Evolutionary conservation across 257 asterid genomes (phyloP).

Genomic region (Paulownia fortunei): DNA sequence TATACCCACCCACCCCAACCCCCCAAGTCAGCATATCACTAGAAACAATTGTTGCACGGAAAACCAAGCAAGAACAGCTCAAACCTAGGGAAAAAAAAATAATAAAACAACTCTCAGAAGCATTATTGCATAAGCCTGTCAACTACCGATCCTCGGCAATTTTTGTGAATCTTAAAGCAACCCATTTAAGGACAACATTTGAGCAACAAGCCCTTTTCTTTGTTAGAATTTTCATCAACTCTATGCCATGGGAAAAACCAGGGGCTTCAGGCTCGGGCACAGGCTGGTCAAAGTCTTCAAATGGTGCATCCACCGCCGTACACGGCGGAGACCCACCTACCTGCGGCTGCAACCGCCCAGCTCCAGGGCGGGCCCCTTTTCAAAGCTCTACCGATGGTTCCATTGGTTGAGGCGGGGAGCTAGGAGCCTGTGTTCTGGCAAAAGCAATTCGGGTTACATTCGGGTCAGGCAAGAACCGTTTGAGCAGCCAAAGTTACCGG

Average conservation of each 20-base stretch:
- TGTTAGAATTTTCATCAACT: background rate
- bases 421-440: slow-evolving; percentile 29
- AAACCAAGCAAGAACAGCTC: slow-evolving; percentile 7
- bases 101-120: background rate
- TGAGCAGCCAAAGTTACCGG: slow-evolving; percentile 22
- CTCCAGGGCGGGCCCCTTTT: slow-evolving; percentile 18
- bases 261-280: slow-evolving; percentile 56
- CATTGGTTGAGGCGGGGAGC: slow-evolving; percentile 33
- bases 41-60: background rate
- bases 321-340: slow-evolving; percentile 16
- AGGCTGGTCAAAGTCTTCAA: slow-evolving; percentile 47
- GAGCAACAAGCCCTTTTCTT: background rate
- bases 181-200: background rate
- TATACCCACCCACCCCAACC: background rate
- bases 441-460: slow-evolving; percentile 37
- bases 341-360: slow-evolving; percentile 22
- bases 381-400: slow-evolving; percentile 47
- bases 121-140: background rate
- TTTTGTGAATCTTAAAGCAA: background rate
- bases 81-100: background rate
- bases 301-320: slow-evolving; percentile 43
- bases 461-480: slow-evolving; percentile 43
- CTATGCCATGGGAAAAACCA: slow-evolving; percentile 42
- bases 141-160: background rate
- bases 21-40: background rate